phyloP scores from a whole-genome alignment of 2,329 filamentous ascomycete genomes.

The Colletotrichum abscissum region DNA sequence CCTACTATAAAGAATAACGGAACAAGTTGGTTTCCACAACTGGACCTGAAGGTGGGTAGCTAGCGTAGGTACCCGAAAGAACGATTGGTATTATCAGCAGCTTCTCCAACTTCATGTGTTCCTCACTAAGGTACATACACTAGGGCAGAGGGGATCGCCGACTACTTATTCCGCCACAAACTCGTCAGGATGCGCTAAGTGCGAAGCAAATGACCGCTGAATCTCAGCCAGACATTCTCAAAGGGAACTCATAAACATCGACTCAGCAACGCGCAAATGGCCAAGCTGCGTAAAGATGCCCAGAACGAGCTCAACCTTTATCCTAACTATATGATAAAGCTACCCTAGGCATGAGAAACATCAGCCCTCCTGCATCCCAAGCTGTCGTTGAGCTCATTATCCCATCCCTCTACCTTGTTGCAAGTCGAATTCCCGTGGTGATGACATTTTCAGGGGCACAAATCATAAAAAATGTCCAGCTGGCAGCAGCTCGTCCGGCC shows the following conservation, averaged over 20 bases:
- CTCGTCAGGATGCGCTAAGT: background rate
- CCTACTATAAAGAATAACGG: background rate
- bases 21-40: background rate
- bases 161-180: conserved; percentile 16
- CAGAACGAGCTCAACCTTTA: background rate
- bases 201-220: background rate
- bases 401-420: background rate
- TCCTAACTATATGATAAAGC: background rate
- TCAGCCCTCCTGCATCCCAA: background rate
- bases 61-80: background rate
- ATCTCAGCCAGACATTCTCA: background rate
- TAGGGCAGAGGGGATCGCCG: conserved; percentile 1
- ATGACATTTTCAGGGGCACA: conserved; percentile 29
- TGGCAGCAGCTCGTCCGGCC: conserved; percentile 19
- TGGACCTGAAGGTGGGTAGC: background rate
- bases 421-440: conserved; percentile 4
- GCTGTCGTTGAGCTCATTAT: background rate
- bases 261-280: conserved; percentile 21
- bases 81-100: background rate
- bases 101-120: background rate
- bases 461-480: conserved; percentile 20
- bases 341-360: background rate
- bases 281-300: conserved; percentile 4
- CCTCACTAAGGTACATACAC: background rate
- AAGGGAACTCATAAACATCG: conserved; percentile 1